Percentiles rank a stretch among this genome's conserved stretches.
Evolutionary conservation across 1,284 basidiomycete species (phyloP).

Genomic region (Cutaneotrichosporon arboriforme): DNA sequence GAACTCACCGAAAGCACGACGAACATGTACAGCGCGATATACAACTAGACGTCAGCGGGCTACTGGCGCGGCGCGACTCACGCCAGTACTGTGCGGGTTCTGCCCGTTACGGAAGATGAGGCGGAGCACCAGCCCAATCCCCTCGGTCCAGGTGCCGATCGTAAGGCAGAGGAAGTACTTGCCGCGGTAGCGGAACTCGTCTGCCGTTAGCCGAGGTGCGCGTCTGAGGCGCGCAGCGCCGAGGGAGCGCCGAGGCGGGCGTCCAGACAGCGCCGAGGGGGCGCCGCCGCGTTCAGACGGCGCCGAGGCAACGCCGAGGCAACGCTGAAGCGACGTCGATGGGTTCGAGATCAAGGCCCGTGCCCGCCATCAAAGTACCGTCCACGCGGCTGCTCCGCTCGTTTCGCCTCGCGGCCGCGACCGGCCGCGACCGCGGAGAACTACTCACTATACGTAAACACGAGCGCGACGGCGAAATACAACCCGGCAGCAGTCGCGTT

Average conservation of each 20-base stretch:
- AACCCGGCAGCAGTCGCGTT: slow-evolving; percentile 56
- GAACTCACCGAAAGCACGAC: slow-evolving; percentile 12
- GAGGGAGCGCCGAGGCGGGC: too few species aligned
- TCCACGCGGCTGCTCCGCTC: too few species aligned
- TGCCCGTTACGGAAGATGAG: slow-evolving; percentile 6
- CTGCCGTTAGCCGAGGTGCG: slow-evolving; percentile 3
- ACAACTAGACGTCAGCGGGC: neutral
- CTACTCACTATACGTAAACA: slow-evolving; percentile 53
- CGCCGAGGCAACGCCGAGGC: neutral
- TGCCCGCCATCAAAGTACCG: too few species aligned
- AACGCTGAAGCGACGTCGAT: too few species aligned
- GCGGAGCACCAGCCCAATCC: slow-evolving; percentile 16
- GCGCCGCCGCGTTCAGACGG: neutral
- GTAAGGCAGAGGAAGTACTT: slow-evolving; percentile 17
- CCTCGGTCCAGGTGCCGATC: slow-evolving; percentile 14
- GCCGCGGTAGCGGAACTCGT: slow-evolving; percentile 11
- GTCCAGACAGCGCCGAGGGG: too few species aligned
- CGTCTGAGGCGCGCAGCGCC: neutral
- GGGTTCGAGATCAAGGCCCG: too few species aligned
- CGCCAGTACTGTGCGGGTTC: slow-evolving; percentile 7
- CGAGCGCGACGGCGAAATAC: slow-evolving; percentile 54
- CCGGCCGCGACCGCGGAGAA: too few species aligned
- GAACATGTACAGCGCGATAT: slow-evolving; percentile 18
- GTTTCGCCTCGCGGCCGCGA: too few species aligned
- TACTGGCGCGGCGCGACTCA: neutral